phyloP scores from a whole-genome alignment of 345 rosid genomes.

The Populus ilicifolia region DNA sequence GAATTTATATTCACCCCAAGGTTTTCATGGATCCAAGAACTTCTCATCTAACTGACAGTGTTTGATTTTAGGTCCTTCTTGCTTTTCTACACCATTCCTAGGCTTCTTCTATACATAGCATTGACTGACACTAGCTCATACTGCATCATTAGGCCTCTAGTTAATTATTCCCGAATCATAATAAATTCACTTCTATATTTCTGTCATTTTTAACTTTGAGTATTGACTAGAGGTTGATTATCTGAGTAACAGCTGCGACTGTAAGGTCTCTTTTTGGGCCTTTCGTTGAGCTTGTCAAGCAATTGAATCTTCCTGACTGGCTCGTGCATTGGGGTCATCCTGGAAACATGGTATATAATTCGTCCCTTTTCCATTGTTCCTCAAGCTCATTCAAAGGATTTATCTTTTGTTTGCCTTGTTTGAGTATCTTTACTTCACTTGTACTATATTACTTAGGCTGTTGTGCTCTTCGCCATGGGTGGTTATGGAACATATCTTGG shows the following conservation, averaged over 20 bases:
- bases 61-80: too few species aligned
- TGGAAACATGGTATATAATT: constrained; percentile 70
- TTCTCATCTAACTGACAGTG: too few species aligned
- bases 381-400: background rate
- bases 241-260: constrained; percentile 52
- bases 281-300: constrained; percentile 71
- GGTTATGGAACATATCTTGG: constrained; percentile 94
- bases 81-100: too few species aligned
- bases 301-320: constrained; percentile 76
- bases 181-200: background rate
- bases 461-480: constrained; percentile 96
- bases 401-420: background rate
- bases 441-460: constrained; percentile 44
- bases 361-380: background rate
- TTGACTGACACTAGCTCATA: too few species aligned
- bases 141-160: background rate
- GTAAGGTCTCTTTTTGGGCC: constrained; percentile 67
- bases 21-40: too few species aligned
- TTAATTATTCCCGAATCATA: background rate
- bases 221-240: constrained; percentile 2
- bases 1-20: background rate
- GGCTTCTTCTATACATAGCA: too few species aligned
- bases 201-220: background rate
- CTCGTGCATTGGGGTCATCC: constrained; percentile 98
- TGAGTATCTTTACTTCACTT: background rate